These are phyloP conservation scores for Terana coerulea DNA, from an alignment of 768 basidiomycete genomes.

Conservation along the genomic window DNA sequence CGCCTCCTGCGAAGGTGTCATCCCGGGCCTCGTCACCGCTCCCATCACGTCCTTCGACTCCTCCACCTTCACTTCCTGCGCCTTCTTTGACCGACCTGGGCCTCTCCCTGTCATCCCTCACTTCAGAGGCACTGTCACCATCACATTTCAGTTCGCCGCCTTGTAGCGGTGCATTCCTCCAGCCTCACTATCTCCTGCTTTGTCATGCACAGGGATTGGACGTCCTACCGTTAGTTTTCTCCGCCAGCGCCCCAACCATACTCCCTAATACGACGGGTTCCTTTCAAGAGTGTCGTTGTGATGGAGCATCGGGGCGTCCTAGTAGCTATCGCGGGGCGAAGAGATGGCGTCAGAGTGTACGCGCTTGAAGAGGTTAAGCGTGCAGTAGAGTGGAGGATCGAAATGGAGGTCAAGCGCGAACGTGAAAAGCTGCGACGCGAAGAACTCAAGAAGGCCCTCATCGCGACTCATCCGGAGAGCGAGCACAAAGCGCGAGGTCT, in stretches of 20 bases:
- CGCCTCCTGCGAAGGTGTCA: slow-evolving; percentile 30
- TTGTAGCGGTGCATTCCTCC: slow-evolving; percentile 71
- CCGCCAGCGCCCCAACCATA: slow-evolving; percentile 77
- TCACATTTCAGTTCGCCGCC: slow-evolving; percentile 79
- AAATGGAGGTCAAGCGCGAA: slow-evolving; percentile 73
- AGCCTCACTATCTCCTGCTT: slow-evolving; percentile 77
- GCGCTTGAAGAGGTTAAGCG: slow-evolving; percentile 84
- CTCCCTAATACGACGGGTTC: slow-evolving; percentile 75
- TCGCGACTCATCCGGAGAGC: slow-evolving; percentile 41
- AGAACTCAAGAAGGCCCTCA: slow-evolving; percentile 48
- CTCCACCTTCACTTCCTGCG: slow-evolving; percentile 68
- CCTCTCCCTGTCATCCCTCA: slow-evolving; percentile 63
- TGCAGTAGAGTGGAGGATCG: slow-evolving; percentile 85
- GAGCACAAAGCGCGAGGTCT: slow-evolving; percentile 16
- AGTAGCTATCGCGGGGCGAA: slow-evolving; percentile 84
- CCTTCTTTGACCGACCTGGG: slow-evolving; percentile 76
- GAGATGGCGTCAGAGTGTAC: slow-evolving; percentile 86
- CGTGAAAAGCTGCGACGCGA: slow-evolving; percentile 69
- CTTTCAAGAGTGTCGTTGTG: slow-evolving; percentile 84
- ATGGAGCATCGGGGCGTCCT: slow-evolving; percentile 91
- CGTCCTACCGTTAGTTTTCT: slow-evolving; percentile 71
- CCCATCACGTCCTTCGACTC: slow-evolving; percentile 53
- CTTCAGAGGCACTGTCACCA: slow-evolving; percentile 63
- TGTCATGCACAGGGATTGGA: slow-evolving; percentile 86
- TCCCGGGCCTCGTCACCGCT: slow-evolving; percentile 56